Conservation (phyloP, 306 rosid species). For the Casuarina equisetifolia region DNA sequence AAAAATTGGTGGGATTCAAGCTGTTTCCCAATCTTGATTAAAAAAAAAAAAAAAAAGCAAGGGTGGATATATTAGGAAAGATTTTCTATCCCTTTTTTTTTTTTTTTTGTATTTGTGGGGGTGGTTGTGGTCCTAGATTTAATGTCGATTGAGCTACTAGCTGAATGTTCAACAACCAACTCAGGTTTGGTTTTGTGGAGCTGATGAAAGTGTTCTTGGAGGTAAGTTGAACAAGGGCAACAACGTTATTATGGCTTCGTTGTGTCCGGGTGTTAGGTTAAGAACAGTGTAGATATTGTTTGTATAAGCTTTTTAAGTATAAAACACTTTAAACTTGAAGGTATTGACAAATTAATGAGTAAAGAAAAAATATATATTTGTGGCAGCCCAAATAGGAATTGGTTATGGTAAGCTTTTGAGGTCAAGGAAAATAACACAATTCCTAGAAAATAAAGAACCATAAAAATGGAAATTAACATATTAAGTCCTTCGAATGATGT, state of each 20-base stretch:
- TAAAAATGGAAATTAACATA: too few relatives aligned
- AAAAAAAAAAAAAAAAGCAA: not conserved
- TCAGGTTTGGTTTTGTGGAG: not conserved
- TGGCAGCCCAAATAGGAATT: too few relatives aligned
- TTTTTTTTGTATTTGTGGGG: not conserved
- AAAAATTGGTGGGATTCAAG: not conserved
- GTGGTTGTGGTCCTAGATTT: not conserved
- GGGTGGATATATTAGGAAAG: not conserved
- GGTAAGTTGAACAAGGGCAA: not conserved
- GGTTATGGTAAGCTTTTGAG: too few relatives aligned
- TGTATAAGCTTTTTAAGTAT: too few relatives aligned
- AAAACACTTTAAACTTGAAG: too few relatives aligned
- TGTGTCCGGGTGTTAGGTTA: not conserved
- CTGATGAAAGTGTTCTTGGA: not conserved
- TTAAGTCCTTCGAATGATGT: too few relatives aligned
- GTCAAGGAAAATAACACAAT: too few relatives aligned
- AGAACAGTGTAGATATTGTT: not conserved
- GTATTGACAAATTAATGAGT: too few relatives aligned
- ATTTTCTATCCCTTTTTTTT: not conserved
- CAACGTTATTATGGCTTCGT: not conserved
- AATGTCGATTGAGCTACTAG: not conserved
- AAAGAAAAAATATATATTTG: too few relatives aligned
- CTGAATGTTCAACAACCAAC: not conserved
- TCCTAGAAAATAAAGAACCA: too few relatives aligned
- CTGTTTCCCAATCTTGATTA: not conserved